Conservation (phyloP, 768 basidiomycete genomes). For the Piloderma croceum region DNA sequence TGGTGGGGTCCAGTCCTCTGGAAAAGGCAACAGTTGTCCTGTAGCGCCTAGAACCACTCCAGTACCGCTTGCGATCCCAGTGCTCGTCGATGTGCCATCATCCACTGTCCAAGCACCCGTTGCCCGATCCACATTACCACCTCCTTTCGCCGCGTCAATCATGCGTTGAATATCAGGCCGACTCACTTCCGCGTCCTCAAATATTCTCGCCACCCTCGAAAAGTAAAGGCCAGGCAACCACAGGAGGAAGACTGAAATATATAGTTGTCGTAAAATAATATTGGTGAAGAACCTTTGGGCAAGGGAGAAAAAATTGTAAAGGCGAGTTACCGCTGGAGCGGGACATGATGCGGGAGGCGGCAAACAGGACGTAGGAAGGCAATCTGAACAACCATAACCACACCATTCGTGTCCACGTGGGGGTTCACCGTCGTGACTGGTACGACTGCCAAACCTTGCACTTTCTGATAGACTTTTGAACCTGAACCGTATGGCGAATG, state of each 20-base stretch:
- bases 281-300: conserved; percentile 29
- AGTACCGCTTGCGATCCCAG: conserved; percentile 20
- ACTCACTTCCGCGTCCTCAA: conserved; percentile 74
- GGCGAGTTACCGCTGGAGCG: neutral
- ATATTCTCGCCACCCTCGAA: conserved; percentile 68
- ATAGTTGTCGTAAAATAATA: conserved; percentile 30
- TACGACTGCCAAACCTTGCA: neutral
- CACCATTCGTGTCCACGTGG: too few species aligned
- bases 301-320: neutral
- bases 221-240: conserved; percentile 78
- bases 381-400: too few species aligned
- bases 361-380: neutral
- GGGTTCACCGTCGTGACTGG: neutral
- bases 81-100: conserved; percentile 21
- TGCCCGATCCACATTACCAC: conserved; percentile 7
- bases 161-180: conserved; percentile 56
- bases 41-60: conserved; percentile 7
- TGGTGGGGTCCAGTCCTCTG: conserved; percentile 48
- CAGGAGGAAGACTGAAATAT: conserved; percentile 34
- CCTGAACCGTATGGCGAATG: conserved; percentile 32
- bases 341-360: neutral
- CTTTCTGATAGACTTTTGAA: neutral
- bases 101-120: conserved; percentile 20
- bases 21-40: conserved; percentile 33
- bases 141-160: conserved; percentile 20